Base-by-base conservation (phyloP, 2,329 filamentous ascomycete species). In the Sporothrix variecibatus region DNA sequence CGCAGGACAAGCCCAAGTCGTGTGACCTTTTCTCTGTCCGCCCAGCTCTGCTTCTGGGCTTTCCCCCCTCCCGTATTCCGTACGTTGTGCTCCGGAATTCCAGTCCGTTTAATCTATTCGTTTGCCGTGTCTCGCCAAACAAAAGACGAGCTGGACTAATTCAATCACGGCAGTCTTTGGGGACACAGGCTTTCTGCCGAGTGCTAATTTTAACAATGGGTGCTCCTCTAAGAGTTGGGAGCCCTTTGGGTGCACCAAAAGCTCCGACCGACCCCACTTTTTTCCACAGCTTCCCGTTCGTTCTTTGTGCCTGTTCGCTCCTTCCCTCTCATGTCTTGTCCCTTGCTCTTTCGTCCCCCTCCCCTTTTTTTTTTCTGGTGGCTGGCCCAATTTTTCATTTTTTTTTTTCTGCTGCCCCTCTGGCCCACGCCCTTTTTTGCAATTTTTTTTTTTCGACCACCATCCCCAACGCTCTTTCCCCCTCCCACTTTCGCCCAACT, bases 121-220 rank as follows among this genome's bases (percentile, higher is more conserved):
- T 28, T 67, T 67, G 38, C 62, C 62, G 62, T 68, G 28, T 34
- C 65, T 69, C 65, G 46, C 65, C 65, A 69, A 69, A 68, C 4
- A 15, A 5, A 31, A 26, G 28, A 31, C 43, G 65, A 34, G 40
- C 40, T 68, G 23, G 23, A 49, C 26, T n/a, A 49, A 34, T 34
- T 31, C 65, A 23, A 51, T n/a, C 15, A 34, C 43, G 23, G 23
- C 38, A 43, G n/a, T 46, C 28, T 20, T n/a, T 1, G 58, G 5
- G 31, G 20, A 5, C 8, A 65, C 38, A 43, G 20, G n/a, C 62
- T 49, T 40, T 68, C 38, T 68, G 65, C 65, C 65, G 67, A 38
- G 67, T 20, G 67, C 67, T 69, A 56, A 69, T 53, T 69, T 34
- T 53, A 69, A 69, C 67, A 34, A 53, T 68, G 64, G 40, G 60